phyloP scores from a whole-genome alignment of 1,139 yeast genomes.

The Debaryomycetaceae sp. region DNA sequence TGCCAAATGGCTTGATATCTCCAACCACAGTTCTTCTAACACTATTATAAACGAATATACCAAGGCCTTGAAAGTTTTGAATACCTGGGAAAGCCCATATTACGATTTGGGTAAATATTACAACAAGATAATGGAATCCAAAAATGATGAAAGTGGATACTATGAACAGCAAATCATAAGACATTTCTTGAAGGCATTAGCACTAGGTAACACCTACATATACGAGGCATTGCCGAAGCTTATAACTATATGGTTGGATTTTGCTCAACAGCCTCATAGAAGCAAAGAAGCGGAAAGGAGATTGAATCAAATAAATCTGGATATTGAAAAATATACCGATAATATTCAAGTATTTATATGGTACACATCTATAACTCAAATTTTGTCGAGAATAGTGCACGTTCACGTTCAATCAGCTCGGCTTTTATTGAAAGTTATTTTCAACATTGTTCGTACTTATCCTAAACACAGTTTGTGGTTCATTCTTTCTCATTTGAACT shows the following conservation, averaged over 20 bases:
- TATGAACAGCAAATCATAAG: constrained; percentile 64
- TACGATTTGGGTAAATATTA: constrained; percentile 79
- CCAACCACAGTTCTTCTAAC: constrained; percentile 79
- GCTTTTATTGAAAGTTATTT: constrained; percentile 54
- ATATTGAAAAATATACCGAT: constrained; percentile 45
- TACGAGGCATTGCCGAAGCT: constrained; percentile 88
- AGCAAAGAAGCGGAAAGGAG: constrained; percentile 35
- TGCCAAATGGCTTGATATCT: constrained; percentile 84
- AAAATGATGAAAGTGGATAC: constrained; percentile 52
- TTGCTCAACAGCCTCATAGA: constrained; percentile 41
- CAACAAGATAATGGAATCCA: constrained; percentile 70
- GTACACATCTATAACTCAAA: constrained; percentile 84
- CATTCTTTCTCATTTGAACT: constrained; percentile 67
- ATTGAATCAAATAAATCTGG: constrained; percentile 47
- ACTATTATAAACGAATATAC: constrained; percentile 70
- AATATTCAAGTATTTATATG: constrained; percentile 63
- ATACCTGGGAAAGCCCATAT: constrained; percentile 74
- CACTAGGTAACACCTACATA: constrained; percentile 64
- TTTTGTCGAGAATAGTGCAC: constrained; percentile 76
- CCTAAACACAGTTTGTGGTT: constrained; percentile 89
- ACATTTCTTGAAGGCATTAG: constrained; percentile 64
- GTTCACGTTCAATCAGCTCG: constrained; percentile 54
- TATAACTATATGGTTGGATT: constrained; percentile 89
- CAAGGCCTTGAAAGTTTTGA: constrained; percentile 54
- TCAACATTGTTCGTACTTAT: constrained; percentile 56